Evolutionary conservation across 257 asterid genomes (phyloP).

Genomic region (Asclepias syriaca): DNA sequence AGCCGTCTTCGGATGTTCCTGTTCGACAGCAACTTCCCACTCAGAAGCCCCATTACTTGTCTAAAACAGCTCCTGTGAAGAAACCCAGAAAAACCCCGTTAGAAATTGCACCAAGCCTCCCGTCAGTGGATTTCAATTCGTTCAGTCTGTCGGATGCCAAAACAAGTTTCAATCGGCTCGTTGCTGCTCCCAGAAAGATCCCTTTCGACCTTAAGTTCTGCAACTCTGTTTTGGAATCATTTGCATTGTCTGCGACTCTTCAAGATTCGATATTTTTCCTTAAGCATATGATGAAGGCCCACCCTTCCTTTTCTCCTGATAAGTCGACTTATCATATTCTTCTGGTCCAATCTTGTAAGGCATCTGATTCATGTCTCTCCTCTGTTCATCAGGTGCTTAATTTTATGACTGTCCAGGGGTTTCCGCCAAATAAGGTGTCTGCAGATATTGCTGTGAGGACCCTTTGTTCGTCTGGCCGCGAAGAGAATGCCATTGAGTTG

Average conservation of each 20-base stretch:
- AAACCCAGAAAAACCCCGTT: conserved; percentile 14
- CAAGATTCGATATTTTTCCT: conserved; percentile 79
- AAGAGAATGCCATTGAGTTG: conserved; percentile 71
- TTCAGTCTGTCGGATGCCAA: conserved; percentile 71
- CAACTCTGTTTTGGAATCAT: conserved; percentile 61
- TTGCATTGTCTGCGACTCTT: conserved; percentile 49
- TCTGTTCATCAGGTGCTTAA: conserved; percentile 59
- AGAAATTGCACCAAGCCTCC: conserved; percentile 20
- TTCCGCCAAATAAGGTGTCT: conserved; percentile 63
- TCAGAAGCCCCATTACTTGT: conserved; percentile 19
- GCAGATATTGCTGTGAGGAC: conserved; percentile 64
- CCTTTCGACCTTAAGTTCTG: conserved; percentile 56
- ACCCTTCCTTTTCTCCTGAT: conserved; percentile 73
- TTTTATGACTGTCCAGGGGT: conserved; percentile 57
- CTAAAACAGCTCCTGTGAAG: conserved; percentile 25
- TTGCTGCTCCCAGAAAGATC: conserved; percentile 39
- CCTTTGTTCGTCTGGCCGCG: conserved; percentile 69
- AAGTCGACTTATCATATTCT: conserved; percentile 64
- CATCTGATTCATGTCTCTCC: conserved; percentile 43
- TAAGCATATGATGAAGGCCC: conserved; percentile 67
- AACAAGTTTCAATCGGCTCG: conserved; percentile 59
- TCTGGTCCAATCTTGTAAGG: conserved; percentile 59
- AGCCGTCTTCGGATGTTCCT: conserved; percentile 20
- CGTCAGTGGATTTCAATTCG: conserved; percentile 42
- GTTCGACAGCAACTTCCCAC: conserved; percentile 21